These are phyloP conservation scores for Grosmannia clavigera DNA, from an alignment of 2,329 filamentous ascomycete genomes.

Conservation along the genomic window DNA sequence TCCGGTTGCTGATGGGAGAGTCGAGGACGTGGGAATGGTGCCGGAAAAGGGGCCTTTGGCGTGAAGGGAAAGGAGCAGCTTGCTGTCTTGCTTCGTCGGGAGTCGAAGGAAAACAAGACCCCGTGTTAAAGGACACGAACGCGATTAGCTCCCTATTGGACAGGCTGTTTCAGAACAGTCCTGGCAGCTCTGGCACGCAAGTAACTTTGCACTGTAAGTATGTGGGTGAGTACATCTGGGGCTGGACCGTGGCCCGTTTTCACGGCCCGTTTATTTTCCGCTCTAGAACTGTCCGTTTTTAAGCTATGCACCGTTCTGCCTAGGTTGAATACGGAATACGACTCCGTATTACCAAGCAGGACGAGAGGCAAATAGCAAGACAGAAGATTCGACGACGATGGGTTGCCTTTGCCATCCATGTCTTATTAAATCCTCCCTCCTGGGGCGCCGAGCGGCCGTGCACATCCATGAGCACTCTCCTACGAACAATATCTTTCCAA, in stretches of 20 bases:
- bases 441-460: not conserved
- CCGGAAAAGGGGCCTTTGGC: not conserved
- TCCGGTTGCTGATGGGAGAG: not conserved
- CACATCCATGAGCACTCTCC: not conserved
- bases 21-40: not conserved
- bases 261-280: not conserved
- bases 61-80: not conserved
- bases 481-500: not conserved
- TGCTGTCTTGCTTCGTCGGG: not conserved
- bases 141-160: slow-evolving; percentile 28
- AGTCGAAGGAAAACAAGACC: not conserved
- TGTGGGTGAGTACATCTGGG: too few relatives aligned
- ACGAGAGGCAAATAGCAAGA: not conserved
- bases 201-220: too few relatives aligned
- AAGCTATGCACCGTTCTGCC: not conserved
- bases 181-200: not conserved
- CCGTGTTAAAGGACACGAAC: slow-evolving; percentile 28
- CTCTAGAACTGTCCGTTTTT: not conserved
- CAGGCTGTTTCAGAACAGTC: slow-evolving; percentile 7
- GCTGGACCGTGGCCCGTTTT: not conserved
- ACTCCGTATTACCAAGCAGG: slow-evolving; percentile 10
- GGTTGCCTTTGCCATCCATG: not conserved
- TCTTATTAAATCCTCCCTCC: not conserved
- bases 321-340: not conserved
- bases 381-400: slow-evolving; percentile 7